phyloP scores from a whole-genome alignment of 441 rosid species.

The Pelargonium fulgidum region DNA sequence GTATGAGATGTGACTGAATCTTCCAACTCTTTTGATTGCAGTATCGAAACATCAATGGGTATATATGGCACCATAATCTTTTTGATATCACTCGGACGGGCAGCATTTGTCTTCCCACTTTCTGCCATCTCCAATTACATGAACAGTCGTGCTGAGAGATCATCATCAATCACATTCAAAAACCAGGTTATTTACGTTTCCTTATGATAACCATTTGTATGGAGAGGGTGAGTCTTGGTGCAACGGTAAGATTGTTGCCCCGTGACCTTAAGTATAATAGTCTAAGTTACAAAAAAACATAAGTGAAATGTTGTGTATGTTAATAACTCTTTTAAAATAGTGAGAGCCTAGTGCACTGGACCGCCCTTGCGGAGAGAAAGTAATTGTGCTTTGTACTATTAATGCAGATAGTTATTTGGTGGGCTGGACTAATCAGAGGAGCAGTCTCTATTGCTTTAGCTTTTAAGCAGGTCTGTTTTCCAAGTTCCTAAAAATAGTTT shows the following conservation, averaged over 20 bases:
- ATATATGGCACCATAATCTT: conserved; percentile 43
- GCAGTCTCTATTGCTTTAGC: conserved; percentile 85
- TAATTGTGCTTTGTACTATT: conserved; percentile 13
- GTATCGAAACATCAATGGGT: conserved; percentile 42
- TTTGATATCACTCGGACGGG: conserved; percentile 60
- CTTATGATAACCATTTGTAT: background rate
- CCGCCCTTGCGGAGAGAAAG: too few species aligned
- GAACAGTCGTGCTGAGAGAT: conserved; percentile 40
- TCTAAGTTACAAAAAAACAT: too few species aligned
- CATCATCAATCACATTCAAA: conserved; percentile 42
- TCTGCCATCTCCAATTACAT: conserved; percentile 54
- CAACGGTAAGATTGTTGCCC: too few species aligned
- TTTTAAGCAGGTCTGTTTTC: conserved; percentile 62
- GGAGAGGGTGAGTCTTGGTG: background rate
- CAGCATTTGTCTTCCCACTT: conserved; percentile 83
- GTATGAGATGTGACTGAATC: background rate
- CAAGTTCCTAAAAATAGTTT: background rate
- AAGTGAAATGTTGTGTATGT: too few species aligned
- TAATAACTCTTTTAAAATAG: too few species aligned
- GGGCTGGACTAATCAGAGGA: too few species aligned
- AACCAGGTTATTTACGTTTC: conserved; percentile 46
- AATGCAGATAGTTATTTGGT: conserved; percentile 84
- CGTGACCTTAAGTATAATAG: too few species aligned
- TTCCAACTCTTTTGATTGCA: conserved; percentile 24
- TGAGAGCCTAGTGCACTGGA: too few species aligned